Base-by-base conservation (phyloP, 768 basidiomycete species). In the Galerina marginata region DNA sequence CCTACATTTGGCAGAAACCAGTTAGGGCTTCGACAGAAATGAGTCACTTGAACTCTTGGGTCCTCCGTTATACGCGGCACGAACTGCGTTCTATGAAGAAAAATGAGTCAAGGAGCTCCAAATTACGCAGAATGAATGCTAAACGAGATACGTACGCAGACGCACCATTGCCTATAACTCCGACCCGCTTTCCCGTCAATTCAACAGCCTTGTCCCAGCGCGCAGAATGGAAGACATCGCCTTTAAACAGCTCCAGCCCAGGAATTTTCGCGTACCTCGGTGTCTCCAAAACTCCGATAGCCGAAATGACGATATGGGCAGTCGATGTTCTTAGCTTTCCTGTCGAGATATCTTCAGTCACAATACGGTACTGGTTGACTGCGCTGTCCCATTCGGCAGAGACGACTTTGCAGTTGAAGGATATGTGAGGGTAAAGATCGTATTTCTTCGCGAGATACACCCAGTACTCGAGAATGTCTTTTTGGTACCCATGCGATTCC, bases 151-250 rank as follows among this genome's bases (percentile, higher is more conserved):
- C 78, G 46, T 63, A 85, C 79, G 80, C 84, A 36, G 83, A 83
- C 40, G 79, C 78, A 1, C 83, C 87, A 62, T 85, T 86, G 9
- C 86, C 88, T 60, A 88, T 78, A 5, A 89, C 81, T 1, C 81
- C 86, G 6, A 89, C 79, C 9, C 74, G 73, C 67, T 85, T 86
- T 6, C 75, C 75, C 7, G 66, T 66, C 23, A 87, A 70, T 10
- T 78, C 71, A 4, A 79, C 72, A 7, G 72, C 71, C 1, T 69
- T 54, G 29, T 78, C 66, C 85, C 86, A 89, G 14, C 73, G 63
- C 7, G 83, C 81, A 5, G 84, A 83, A 68, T 88, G 87, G 59
- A 85, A 88, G 43, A 77, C 68, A 5, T 67, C 50, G 1, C 87
- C 86, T 52, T 79, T 72, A 70, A 87, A 87, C 3, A 57, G 59